Conservation (phyloP, 345 rosid genomes). For the Theobroma cacao region DNA sequence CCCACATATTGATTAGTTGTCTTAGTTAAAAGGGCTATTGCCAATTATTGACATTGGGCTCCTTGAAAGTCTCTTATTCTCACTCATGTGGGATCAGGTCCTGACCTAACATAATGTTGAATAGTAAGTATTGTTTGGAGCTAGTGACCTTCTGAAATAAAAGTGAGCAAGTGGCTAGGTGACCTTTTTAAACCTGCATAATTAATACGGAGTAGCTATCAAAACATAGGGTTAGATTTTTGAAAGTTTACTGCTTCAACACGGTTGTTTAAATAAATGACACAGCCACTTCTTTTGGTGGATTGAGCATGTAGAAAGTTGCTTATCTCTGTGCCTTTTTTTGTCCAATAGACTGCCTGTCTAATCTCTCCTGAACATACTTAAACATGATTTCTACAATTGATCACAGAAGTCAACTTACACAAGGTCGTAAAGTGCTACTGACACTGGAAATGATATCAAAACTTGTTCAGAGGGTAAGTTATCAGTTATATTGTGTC, state of each 20-base stretch:
- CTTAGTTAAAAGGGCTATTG: background rate
- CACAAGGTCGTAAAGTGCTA: conserved; percentile 87
- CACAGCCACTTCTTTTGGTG: background rate
- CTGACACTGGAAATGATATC: conserved; percentile 75
- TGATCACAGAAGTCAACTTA: conserved; percentile 67
- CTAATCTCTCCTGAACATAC: background rate
- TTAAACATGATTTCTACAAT: conserved; percentile 3
- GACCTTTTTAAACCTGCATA: background rate
- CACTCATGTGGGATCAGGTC: background rate
- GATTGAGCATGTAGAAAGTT: background rate
- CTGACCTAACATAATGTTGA: background rate
- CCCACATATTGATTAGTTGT: background rate
- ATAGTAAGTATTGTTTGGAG: background rate
- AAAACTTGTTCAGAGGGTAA: conserved; percentile 77
- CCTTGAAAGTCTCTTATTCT: background rate
- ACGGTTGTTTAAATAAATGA: background rate
- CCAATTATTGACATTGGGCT: background rate
- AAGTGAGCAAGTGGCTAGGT: background rate
- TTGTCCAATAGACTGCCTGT: background rate
- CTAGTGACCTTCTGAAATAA: background rate
- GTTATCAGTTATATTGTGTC: background rate
- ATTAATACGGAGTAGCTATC: background rate
- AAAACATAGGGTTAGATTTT: background rate
- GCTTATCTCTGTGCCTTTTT: background rate
- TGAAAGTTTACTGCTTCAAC: background rate